phyloP scores from a whole-genome alignment of 1,284 basidiomycete species.

The Apiotrichum domesticum region DNA sequence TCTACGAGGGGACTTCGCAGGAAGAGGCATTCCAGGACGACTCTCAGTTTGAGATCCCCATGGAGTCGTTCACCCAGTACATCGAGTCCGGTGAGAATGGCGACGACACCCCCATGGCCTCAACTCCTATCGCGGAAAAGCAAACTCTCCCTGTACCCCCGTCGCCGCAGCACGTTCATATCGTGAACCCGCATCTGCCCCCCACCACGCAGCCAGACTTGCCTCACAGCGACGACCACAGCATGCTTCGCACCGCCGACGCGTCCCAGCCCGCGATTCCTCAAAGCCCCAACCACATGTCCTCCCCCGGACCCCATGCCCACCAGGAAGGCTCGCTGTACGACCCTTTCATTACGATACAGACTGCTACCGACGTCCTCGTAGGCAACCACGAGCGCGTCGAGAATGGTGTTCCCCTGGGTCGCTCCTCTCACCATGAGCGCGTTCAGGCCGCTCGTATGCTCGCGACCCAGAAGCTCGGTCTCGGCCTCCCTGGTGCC shows the following conservation, averaged over 20 bases:
- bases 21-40: constrained; percentile 32
- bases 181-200: constrained; percentile 9
- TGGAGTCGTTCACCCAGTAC: constrained; percentile 15
- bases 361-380: constrained; percentile 40
- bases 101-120: constrained; percentile 22
- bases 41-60: constrained; percentile 22
- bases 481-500: constrained; percentile 33
- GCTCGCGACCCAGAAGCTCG: constrained; percentile 41
- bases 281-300: background rate
- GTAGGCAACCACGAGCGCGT: constrained; percentile 44
- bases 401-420: constrained; percentile 63
- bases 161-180: constrained; percentile 12
- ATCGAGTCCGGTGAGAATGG: constrained; percentile 10
- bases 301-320: constrained; percentile 22
- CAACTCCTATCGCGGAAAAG: constrained; percentile 22
- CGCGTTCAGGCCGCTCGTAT: constrained; percentile 40
- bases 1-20: constrained; percentile 38
- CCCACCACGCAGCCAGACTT: constrained; percentile 32
- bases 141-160: constrained; percentile 4
- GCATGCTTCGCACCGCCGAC: constrained; percentile 40
- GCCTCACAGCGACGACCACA: constrained; percentile 28
- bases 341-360: constrained; percentile 47
- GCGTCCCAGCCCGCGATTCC: constrained; percentile 30
- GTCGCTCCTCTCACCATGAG: constrained; percentile 58
- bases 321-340: constrained; percentile 43